phyloP scores from a whole-genome alignment of 495 filamentous ascomycete genomes.

The Aspergillus cristatus region DNA sequence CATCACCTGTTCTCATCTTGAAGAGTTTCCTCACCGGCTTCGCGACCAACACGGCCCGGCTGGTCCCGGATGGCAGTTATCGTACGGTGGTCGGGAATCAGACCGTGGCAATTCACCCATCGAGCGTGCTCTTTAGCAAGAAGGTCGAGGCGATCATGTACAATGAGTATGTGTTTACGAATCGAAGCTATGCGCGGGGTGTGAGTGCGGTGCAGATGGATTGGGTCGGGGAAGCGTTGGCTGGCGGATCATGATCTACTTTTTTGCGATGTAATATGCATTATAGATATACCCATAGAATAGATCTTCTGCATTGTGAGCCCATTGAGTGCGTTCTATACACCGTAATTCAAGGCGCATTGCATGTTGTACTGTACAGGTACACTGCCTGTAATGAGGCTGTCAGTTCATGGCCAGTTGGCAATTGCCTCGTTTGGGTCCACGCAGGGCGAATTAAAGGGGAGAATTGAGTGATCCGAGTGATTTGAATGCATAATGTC shows the following conservation, averaged over 20 bases:
- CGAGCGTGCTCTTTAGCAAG: slow-evolving; percentile 73
- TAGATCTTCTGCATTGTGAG: too few species aligned
- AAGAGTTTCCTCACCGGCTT: slow-evolving; percentile 80
- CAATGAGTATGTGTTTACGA: slow-evolving; percentile 91
- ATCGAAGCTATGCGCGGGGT: slow-evolving; percentile 79
- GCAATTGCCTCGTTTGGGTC: too few species aligned
- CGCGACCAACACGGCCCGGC: slow-evolving; percentile 67
- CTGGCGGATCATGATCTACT: slow-evolving; percentile 12
- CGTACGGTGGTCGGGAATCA: slow-evolving; percentile 77
- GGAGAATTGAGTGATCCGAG: too few species aligned
- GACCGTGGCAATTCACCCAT: slow-evolving; percentile 80
- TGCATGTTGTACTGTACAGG: too few species aligned
- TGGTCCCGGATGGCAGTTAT: slow-evolving; percentile 80
- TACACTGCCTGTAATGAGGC: too few species aligned
- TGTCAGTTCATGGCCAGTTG: too few species aligned
- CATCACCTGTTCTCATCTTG: slow-evolving; percentile 46
- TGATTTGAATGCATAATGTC: too few species aligned
- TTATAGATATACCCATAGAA: slow-evolving; percentile 10
- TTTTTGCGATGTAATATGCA: slow-evolving; percentile 7
- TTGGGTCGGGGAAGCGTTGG: slow-evolving; percentile 71
- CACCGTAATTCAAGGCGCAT: too few species aligned
- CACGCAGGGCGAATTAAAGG: too few species aligned
- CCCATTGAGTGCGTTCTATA: too few species aligned
- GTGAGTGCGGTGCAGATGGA: slow-evolving; percentile 80
- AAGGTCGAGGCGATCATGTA: slow-evolving; percentile 95